Percentiles rank a stretch among this genome's conserved stretches.
Evolutionary conservation across 1,284 basidiomycete genomes (phyloP).

Genomic region (Inonotus obliquus): DNA sequence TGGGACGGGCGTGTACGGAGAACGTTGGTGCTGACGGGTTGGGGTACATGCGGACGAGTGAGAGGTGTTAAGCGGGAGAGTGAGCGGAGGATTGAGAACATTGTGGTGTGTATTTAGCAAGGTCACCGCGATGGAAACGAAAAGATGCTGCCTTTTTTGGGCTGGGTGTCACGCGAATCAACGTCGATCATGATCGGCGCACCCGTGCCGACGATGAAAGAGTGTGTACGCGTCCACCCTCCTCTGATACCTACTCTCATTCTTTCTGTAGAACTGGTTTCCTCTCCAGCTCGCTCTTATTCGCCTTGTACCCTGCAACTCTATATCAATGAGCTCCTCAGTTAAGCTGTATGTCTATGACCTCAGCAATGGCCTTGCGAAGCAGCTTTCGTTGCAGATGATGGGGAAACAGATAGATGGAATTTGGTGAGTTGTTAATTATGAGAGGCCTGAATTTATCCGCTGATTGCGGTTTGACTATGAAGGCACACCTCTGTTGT

Average conservation of each 20-base stretch:
- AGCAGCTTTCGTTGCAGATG: constrained; percentile 68
- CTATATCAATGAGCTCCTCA: constrained; percentile 25
- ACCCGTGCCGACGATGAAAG: background rate
- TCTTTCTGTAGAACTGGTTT: background rate
- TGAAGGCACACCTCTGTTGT: constrained; percentile 87
- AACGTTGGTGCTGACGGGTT: constrained; percentile 15
- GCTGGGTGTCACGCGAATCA: background rate
- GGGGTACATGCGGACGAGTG: constrained; percentile 22
- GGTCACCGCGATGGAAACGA: background rate
- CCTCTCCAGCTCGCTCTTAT: background rate
- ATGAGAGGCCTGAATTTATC: background rate
- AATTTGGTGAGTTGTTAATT: constrained; percentile 58
- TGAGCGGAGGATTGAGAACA: constrained; percentile 43
- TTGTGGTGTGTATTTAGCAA: constrained; percentile 22
- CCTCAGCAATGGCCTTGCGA: constrained; percentile 80
- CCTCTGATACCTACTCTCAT: constrained; percentile 2
- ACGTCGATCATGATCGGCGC: background rate
- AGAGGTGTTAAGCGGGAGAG: constrained; percentile 24
- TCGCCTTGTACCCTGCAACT: background rate
- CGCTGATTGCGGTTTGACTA: background rate
- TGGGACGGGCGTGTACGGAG: constrained; percentile 24
- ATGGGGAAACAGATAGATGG: constrained; percentile 87
- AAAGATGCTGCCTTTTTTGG: background rate
- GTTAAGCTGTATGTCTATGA: constrained; percentile 89
- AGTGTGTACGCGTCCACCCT: background rate